Base-by-base conservation (phyloP, 2,329 filamentous ascomycete species). In the Xylariaceae sp. region DNA sequence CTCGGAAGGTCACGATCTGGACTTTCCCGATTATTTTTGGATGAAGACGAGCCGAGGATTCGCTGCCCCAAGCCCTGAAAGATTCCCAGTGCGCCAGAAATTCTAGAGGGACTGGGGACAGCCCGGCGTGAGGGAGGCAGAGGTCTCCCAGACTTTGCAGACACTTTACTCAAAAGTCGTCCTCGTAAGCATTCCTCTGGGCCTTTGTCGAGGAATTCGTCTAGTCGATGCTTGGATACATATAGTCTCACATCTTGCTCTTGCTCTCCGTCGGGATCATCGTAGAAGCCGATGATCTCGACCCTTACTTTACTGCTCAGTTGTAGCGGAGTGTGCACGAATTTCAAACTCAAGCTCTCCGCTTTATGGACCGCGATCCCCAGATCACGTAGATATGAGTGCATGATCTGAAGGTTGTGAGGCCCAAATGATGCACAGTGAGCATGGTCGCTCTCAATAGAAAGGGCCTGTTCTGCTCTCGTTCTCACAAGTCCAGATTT, bases 221-320 rank as follows among this genome's bases (percentile, higher is more conserved):
- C 61, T 22, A 83, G 67, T n/a, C 76, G 68, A 50, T 80, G 55
- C 56, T 77, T 72, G 17, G 75, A 75, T 41, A 80, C 72, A 71
- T 82, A 80, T 0, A 81, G 69, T 3, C 80, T 70, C 4, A 80
- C 71, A 0, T 71, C 73, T 1, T 68, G 69, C 1, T 67, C 65
- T 13, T 61, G 54, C 31, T 66, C 66, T 3, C 65, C 66, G 6
- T 75, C 70, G 0, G 71, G 66, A 43, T 84, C 80, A 43, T 83
- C 80, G 50, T 84, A 86, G 60, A 86, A 86, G 0, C 82, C 82
- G 45, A 78, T 75, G 9, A 80, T 62, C 57, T 86, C 82, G 3
- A 86, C 73, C 46, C 76, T 78, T 36, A 84, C 79, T 42, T 76
- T 76, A 18, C 76, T 71, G 42, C 78, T 75, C 1, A 84, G 71